A percentile compares a stretch with the other conserved stretches of the same genome.
Evolutionary conservation across 2,329 filamentous ascomycete species (phyloP).

Genomic region (Tetracladium maxilliforme): DNA sequence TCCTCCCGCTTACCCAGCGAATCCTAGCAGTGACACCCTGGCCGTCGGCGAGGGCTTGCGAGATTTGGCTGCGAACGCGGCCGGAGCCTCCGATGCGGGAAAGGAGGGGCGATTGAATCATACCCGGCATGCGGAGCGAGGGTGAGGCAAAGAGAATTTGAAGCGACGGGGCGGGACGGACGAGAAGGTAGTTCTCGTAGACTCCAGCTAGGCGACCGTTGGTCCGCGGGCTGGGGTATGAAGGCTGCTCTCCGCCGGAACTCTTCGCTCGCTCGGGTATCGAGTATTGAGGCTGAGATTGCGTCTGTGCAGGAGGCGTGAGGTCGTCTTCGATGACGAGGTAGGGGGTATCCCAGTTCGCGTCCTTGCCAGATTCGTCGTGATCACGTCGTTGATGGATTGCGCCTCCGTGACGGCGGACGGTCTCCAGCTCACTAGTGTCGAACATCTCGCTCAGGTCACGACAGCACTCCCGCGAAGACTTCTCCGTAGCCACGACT

Average conservation of each 20-base stretch:
- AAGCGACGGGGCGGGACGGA: conserved; percentile 49
- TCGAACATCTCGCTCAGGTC: conserved; percentile 54
- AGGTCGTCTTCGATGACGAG: conserved; percentile 28
- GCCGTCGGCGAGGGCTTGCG: conserved; percentile 48
- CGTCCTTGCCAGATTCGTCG: conserved; percentile 19
- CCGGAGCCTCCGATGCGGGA: conserved; percentile 33
- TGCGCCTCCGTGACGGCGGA: conserved; percentile 45
- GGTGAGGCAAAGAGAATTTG: conserved; percentile 57
- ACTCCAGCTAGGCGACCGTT: conserved; percentile 22
- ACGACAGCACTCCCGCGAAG: conserved; percentile 1
- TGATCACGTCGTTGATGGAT: conserved; percentile 35
- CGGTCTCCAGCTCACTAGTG: conserved; percentile 46
- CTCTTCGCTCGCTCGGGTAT: too few relatives aligned
- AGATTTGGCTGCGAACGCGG: conserved; percentile 30
- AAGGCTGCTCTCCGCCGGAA: conserved; percentile 9
- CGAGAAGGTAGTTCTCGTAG: conserved; percentile 45
- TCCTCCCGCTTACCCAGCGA: conserved; percentile 44
- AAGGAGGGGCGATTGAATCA: conserved; percentile 45
- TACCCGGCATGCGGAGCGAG: conserved; percentile 49
- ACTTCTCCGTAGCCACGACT: conserved; percentile 2
- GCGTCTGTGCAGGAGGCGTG: too few relatives aligned
- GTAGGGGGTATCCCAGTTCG: conserved; percentile 21
- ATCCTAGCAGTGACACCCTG: conserved; percentile 63
- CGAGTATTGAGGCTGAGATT: too few relatives aligned
- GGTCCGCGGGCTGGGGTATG: conserved; percentile 22